Percentiles rank a stretch among this genome's conserved stretches.
Conservation (phyloP, 331 rosid genomes). For the Saraca asoca region DNA sequence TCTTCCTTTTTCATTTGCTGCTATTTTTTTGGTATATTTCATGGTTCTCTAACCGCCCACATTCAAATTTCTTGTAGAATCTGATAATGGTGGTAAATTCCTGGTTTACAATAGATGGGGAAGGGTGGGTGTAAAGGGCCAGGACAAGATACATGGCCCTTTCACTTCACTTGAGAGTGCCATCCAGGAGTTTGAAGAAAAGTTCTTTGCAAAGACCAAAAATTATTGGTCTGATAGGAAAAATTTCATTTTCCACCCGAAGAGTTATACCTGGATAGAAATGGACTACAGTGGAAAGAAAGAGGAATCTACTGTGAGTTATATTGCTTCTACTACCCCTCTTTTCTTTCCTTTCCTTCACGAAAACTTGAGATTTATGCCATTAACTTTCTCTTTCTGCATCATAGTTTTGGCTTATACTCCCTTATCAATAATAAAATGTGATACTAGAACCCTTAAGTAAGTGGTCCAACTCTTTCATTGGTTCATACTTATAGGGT, state of each 20-base stretch:
- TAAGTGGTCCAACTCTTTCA: conserved; percentile 11
- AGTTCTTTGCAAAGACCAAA: conserved; percentile 75
- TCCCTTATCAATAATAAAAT: too few relatives aligned
- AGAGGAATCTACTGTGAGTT: conserved; percentile 64
- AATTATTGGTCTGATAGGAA: conserved; percentile 72
- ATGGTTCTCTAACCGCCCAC: conserved; percentile 26
- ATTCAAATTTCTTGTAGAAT: conserved; percentile 57
- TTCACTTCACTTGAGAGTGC: conserved; percentile 54
- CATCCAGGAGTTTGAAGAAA: conserved; percentile 65
- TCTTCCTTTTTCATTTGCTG: not conserved
- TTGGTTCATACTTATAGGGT: conserved; percentile 2
- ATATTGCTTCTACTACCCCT: conserved; percentile 23
- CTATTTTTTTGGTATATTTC: conserved; percentile 4
- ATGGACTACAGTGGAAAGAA: conserved; percentile 78
- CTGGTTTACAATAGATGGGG: conserved; percentile 95
- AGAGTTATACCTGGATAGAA: conserved; percentile 77
- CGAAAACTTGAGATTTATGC: conserved; percentile 16
- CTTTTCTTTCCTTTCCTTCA: conserved; percentile 22
- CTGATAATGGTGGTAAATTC: conserved; percentile 68
- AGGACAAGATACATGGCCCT: conserved; percentile 71
- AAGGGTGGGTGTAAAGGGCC: conserved; percentile 93
- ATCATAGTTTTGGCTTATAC: not conserved
- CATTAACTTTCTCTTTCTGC: not conserved
- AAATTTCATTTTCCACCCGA: conserved; percentile 56
- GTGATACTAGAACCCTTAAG: not conserved